Evolutionary conservation across 352 stramenopile species (phyloP).

Genomic region (Plasmopara muralis): DNA sequence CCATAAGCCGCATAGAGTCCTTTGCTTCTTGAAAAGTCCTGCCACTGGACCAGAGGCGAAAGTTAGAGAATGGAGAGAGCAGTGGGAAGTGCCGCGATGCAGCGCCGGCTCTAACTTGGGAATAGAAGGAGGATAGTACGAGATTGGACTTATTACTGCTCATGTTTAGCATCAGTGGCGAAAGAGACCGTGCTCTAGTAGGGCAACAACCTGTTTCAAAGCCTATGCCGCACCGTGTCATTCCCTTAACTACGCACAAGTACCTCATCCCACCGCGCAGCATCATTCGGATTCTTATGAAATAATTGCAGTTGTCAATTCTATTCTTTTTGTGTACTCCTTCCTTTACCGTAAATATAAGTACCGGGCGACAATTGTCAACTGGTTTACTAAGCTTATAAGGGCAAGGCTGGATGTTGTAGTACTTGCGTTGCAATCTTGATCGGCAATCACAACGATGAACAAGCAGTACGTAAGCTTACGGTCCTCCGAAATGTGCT

Average conservation of each 20-base stretch:
- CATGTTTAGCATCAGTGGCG: slow-evolving; percentile 1
- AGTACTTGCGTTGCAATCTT: no score
- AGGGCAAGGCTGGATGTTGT: no score
- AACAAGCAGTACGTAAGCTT: no score
- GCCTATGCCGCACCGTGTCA: slow-evolving; percentile 6
- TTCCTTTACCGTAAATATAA: no score
- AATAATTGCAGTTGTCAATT: neutral
- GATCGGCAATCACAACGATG: no score
- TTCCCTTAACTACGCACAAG: slow-evolving; percentile 12
- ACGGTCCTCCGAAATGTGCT: no score
- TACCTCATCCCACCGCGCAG: slow-evolving; percentile 57
- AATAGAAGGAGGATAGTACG: slow-evolving; percentile 4
- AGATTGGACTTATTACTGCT: slow-evolving; percentile 1
- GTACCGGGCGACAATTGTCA: no score
- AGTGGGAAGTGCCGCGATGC: slow-evolving; percentile 9
- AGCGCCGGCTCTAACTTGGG: slow-evolving; percentile 2
- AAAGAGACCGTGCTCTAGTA: slow-evolving; percentile 7
- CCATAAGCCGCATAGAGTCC: slow-evolving; percentile 37
- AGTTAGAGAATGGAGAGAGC: slow-evolving; percentile 16
- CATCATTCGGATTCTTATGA: slow-evolving; percentile 23
- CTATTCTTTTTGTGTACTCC: neutral
- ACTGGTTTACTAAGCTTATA: no score
- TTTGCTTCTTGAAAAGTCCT: slow-evolving; percentile 19
- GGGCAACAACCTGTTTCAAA: neutral
- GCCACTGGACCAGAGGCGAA: slow-evolving; percentile 32